Conservation (phyloP, 2,329 filamentous ascomycete genomes). For the Periglandula ipomoeae region DNA sequence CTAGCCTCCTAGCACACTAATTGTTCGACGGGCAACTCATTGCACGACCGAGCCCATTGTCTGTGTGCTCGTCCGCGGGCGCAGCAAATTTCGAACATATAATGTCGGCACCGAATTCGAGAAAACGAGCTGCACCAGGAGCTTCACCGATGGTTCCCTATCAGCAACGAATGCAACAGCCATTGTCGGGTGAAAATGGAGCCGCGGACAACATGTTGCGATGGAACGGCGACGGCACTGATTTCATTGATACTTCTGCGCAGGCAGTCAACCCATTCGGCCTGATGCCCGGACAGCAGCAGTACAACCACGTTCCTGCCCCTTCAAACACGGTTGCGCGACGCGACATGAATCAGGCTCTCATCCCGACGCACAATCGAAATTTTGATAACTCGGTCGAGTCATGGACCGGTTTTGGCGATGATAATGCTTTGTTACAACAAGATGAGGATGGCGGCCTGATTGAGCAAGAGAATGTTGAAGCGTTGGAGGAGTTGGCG, state of each 20-base stretch:
- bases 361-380: slow-evolving; percentile 35
- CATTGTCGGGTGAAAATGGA: slow-evolving; percentile 35
- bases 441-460: slow-evolving; percentile 24
- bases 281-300: slow-evolving; percentile 27
- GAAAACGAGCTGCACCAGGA: slow-evolving; percentile 70
- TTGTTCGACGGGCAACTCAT: background rate
- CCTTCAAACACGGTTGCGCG: slow-evolving; percentile 44
- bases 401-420: slow-evolving; percentile 32
- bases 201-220: slow-evolving; percentile 37
- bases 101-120: slow-evolving; percentile 42
- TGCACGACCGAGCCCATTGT: background rate
- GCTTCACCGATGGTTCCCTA: slow-evolving; percentile 52
- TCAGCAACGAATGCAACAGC: slow-evolving; percentile 40
- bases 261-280: slow-evolving; percentile 27
- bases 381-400: slow-evolving; percentile 31
- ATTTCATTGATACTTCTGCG: slow-evolving; percentile 26
- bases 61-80: background rate
- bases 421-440: slow-evolving; percentile 29
- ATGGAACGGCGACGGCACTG: slow-evolving; percentile 34
- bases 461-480: slow-evolving; percentile 59
- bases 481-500: slow-evolving; percentile 71
- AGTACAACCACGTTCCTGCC: slow-evolving; percentile 23
- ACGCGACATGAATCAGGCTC: slow-evolving; percentile 39
- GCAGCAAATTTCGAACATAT: slow-evolving; percentile 7
- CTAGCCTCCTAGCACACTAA: no score